Conservation (phyloP, 2,329 filamentous ascomycete genomes). For the Westerdykella ornata region DNA sequence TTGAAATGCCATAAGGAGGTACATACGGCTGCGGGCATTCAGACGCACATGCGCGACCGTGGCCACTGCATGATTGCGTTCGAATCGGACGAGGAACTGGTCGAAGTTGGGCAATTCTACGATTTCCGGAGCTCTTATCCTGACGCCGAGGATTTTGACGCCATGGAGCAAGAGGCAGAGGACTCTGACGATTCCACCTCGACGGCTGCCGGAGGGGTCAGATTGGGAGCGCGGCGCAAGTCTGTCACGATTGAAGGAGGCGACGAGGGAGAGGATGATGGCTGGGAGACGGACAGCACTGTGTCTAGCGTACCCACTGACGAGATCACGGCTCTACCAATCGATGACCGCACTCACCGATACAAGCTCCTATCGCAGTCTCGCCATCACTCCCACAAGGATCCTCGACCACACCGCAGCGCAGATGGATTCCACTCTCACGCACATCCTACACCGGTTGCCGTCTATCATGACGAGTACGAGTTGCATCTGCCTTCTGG, state of each 20-base stretch:
- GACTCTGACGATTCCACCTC: conserved; percentile 43
- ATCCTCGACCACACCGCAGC: conserved; percentile 66
- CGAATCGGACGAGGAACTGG: conserved; percentile 77
- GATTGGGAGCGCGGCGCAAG: conserved; percentile 58
- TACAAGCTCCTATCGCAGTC: conserved; percentile 67
- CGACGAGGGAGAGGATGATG: conserved; percentile 60
- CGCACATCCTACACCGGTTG: conserved; percentile 63
- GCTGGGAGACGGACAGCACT: conserved; percentile 95
- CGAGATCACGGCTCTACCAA: conserved; percentile 71
- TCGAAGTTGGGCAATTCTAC: conserved; percentile 93
- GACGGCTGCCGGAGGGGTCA: conserved; percentile 54
- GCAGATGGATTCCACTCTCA: conserved; percentile 76
- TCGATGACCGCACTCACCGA: conserved; percentile 63
- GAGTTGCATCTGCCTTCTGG: conserved; percentile 91
- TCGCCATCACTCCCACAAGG: conserved; percentile 66
- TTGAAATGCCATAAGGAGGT: conserved; percentile 81
- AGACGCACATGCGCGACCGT: conserved; percentile 96
- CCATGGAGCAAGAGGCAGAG: conserved; percentile 36
- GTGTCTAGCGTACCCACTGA: conserved; percentile 76
- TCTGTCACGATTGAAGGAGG: conserved; percentile 36
- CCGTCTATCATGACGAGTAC: conserved; percentile 85
- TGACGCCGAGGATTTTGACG: conserved; percentile 61
- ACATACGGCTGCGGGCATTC: conserved; percentile 68
- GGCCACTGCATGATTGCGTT: conserved; percentile 97
- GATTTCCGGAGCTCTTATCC: conserved; percentile 96